A percentile compares a stretch with the other conserved stretches of the same genome.
Conservation (phyloP, 2,329 filamentous ascomycete genomes). For the Pyricularia pennisetigena region DNA sequence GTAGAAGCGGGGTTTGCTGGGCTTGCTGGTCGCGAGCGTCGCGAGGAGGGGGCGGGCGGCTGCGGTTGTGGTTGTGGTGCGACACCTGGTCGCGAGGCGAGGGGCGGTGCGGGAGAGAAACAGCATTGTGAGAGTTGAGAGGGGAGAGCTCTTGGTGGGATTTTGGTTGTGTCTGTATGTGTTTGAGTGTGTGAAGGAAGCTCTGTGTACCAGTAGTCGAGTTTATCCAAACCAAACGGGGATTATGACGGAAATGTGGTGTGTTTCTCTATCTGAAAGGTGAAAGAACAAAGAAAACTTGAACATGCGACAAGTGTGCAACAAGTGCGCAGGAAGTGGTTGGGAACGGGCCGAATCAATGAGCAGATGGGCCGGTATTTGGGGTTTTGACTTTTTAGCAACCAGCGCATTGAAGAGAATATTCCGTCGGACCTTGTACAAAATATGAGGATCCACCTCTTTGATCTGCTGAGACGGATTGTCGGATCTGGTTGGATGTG, state of each 20-base stretch:
- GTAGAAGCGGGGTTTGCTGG: not conserved
- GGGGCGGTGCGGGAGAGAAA: not conserved
- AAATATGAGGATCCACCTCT: too few species aligned
- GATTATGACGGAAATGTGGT: not conserved
- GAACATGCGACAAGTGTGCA: not conserved
- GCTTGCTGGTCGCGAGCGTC: not conserved
- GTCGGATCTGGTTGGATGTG: too few species aligned
- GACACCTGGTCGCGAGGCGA: not conserved
- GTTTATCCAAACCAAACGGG: not conserved
- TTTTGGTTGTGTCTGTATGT: not conserved
- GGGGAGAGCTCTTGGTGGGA: not conserved
- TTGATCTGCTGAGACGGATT: too few species aligned
- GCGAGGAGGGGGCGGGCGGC: not conserved
- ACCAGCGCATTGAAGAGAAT: not conserved
- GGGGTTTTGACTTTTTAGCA: not conserved
- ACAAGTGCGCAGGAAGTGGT: not conserved
- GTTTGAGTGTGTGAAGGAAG: too few species aligned
- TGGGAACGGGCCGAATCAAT: not conserved
- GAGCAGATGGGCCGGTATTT: not conserved
- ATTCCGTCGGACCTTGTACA: too few species aligned
- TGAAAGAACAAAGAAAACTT: not conserved
- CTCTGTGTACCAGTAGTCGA: not conserved
- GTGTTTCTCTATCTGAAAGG: not conserved
- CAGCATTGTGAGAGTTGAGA: not conserved
- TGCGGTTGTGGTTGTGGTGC: not conserved